Evolutionary conservation across 163 green algal species (phyloP).

Genomic region (Coccomyxa subellipsoidea): DNA sequence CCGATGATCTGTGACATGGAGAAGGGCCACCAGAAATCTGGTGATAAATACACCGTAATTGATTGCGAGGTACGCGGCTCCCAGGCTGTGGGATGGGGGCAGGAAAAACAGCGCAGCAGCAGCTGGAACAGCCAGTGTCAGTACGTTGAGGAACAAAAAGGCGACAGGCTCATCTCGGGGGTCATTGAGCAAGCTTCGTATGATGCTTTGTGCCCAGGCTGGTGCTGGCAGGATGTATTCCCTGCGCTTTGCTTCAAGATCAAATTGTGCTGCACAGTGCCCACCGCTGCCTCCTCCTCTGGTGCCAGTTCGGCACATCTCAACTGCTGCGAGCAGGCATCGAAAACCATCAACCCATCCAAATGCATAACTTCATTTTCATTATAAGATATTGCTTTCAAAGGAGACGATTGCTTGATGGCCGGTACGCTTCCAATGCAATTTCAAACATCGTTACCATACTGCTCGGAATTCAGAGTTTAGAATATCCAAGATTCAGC

Average conservation of each 20-base stretch:
- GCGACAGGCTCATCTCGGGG: conserved; percentile 2
- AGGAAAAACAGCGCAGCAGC: neutral
- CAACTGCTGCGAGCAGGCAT: no score
- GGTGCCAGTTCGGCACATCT: neutral
- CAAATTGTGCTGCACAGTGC: neutral
- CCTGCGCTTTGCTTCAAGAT: conserved; percentile 3
- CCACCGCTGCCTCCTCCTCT: neutral
- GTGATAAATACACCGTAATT: conserved; percentile 76
- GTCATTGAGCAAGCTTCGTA: conserved; percentile 2
- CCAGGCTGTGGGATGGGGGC: neutral
- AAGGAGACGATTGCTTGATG: no score
- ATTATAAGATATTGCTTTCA: no score
- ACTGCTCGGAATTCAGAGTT: no score
- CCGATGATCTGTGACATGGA: conserved; percentile 80
- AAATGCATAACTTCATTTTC: no score
- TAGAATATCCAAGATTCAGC: no score
- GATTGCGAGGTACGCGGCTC: neutral
- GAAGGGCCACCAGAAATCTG: conserved; percentile 77
- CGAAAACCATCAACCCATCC: no score
- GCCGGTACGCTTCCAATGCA: no score
- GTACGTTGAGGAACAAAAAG: conserved; percentile 6
- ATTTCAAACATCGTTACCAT: no score
- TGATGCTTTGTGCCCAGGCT: no score
- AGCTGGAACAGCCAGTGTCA: neutral
- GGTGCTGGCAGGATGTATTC: neutral